These are phyloP conservation scores for Pyrus betulifolia DNA, from an alignment of 306 rosid species.

Conservation along the genomic window DNA sequence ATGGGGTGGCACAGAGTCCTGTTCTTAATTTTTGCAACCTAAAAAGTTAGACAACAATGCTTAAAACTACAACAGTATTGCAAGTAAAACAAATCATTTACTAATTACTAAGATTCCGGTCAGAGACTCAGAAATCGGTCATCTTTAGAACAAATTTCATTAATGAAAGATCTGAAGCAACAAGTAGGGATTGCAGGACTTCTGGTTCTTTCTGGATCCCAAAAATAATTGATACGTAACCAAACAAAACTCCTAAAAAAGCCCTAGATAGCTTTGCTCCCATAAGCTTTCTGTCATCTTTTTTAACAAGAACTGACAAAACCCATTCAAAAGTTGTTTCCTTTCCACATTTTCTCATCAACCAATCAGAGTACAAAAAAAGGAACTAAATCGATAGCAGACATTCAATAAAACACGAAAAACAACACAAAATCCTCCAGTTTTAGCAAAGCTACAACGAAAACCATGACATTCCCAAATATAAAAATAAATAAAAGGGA, in stretches of 20 bases:
- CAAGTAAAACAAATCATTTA: neutral
- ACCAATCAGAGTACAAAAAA: neutral
- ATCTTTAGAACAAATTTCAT: neutral
- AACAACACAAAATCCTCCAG: neutral
- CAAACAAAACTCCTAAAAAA: neutral
- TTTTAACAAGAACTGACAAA: constrained; percentile 2
- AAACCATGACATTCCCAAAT: neutral
- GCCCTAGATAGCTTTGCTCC: neutral
- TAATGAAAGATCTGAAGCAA: constrained; percentile 41
- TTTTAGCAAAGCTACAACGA: neutral
- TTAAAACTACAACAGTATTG: neutral
- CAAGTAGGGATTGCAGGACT: neutral
- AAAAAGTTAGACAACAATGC: neutral
- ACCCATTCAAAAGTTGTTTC: constrained; percentile 10
- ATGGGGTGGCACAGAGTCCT: neutral
- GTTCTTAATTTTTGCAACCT: neutral
- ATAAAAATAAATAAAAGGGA: neutral
- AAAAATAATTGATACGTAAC: neutral
- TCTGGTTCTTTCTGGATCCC: constrained; percentile 29
- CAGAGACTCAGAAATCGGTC: constrained; percentile 5
- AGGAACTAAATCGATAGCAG: neutral
- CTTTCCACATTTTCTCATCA: neutral
- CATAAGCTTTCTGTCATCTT: neutral
- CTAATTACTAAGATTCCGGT: constrained; percentile 7
- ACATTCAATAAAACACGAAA: neutral